Percentiles rank a stretch among this genome's conserved stretches.
Evolutionary conservation across 1,139 yeast species (phyloP).

Genomic region (Saccharomyces uvarum): DNA sequence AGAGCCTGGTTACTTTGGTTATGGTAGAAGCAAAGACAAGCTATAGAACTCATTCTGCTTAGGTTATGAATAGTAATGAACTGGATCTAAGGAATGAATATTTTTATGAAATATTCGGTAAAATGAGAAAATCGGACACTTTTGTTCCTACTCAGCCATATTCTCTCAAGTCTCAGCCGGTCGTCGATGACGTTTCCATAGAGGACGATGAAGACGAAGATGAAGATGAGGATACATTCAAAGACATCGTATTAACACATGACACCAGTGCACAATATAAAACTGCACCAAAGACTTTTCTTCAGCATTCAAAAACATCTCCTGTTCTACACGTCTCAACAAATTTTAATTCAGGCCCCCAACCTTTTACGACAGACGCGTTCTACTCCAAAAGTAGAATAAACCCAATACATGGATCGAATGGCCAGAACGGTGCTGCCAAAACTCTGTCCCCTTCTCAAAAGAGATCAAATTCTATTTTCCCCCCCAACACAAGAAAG

Average conservation of each 20-base stretch:
- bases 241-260: neutral
- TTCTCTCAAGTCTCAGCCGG: neutral
- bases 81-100: neutral
- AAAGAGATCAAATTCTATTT: neutral
- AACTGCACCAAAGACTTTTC: neutral
- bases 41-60: neutral
- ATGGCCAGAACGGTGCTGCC: neutral
- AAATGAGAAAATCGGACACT: neutral
- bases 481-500: neutral
- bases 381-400: neutral
- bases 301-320: neutral
- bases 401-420: neutral
- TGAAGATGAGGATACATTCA: neutral
- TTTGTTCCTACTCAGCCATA: neutral
- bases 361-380: neutral
- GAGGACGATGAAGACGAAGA: neutral
- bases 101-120: neutral
- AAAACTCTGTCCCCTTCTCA: neutral
- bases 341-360: neutral
- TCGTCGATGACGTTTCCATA: neutral
- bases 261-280: neutral
- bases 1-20: neutral
- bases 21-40: neutral
- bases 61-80: conserved; percentile 1
- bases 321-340: neutral